Conservation (phyloP, 2,329 filamentous ascomycete species). For the Beauveria varroae region DNA sequence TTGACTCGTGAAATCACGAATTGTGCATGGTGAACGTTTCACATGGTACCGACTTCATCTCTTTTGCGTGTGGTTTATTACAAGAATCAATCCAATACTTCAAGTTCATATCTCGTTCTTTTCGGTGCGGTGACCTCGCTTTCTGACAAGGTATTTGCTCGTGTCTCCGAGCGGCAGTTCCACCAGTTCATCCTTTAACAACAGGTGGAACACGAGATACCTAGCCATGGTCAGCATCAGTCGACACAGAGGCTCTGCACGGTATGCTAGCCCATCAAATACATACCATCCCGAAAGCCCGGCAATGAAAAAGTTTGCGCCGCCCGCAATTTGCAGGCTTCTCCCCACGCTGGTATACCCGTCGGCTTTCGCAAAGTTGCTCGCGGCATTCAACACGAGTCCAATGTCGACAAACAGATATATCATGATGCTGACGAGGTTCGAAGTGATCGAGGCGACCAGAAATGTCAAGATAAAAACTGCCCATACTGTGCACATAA, state of each 20-base stretch:
- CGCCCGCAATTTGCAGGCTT: slow-evolving; percentile 18
- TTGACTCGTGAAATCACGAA: no score
- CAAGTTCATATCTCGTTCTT: background rate
- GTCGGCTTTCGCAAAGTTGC: slow-evolving; percentile 21
- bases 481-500: slow-evolving; percentile 17
- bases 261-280: background rate
- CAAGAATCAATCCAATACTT: no score
- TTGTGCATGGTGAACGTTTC: background rate
- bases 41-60: background rate
- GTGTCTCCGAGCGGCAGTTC: slow-evolving; percentile 20
- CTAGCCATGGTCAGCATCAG: slow-evolving; percentile 7
- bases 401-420: slow-evolving; percentile 18
- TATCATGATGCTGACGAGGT: slow-evolving; percentile 19
- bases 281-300: slow-evolving; percentile 20
- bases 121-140: background rate
- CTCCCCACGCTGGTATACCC: slow-evolving; percentile 13
- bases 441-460: slow-evolving; percentile 18
- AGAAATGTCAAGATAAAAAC: slow-evolving; percentile 20
- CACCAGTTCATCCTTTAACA: slow-evolving; percentile 18
- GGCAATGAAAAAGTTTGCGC: slow-evolving; percentile 20
- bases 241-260: background rate
- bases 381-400: slow-evolving; percentile 17
- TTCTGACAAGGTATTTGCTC: slow-evolving; percentile 18
- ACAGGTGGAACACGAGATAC: slow-evolving; percentile 20
- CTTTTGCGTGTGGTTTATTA: no score